These are phyloP conservation scores for Schizochytrium sp. DNA, from an alignment of 108 stramenopile genomes.

Conservation along the genomic window DNA sequence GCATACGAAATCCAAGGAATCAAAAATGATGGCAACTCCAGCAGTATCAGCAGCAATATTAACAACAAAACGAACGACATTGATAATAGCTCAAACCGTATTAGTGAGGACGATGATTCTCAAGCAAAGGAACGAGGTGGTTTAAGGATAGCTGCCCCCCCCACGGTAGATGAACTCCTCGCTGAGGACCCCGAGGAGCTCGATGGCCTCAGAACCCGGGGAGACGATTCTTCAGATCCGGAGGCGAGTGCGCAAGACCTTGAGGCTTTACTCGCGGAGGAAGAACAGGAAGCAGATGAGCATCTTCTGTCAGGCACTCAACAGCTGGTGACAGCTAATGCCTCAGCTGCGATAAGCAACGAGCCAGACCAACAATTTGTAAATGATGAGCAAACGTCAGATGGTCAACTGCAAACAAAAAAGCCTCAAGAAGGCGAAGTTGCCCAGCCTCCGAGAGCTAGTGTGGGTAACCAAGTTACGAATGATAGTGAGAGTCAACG, in stretches of 20 bases:
- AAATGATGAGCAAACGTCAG: no score
- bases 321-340: neutral
- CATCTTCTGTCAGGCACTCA: neutral
- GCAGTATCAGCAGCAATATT: no score
- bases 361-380: neutral
- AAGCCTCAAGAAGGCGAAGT: no score
- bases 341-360: neutral
- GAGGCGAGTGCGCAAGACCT: neutral
- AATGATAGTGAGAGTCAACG: neutral
- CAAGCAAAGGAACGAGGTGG: neutral
- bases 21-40: no score
- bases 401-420: no score
- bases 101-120: no score
- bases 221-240: neutral
- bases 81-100: no score
- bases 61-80: no score
- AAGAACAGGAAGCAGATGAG: neutral
- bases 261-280: neutral
- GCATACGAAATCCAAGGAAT: no score
- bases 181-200: neutral
- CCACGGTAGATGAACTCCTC: slow-evolving; percentile 12
- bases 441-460: neutral
- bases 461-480: neutral
- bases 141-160: neutral
- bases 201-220: neutral